Conservation (phyloP, 805 yeast genomes). For the Cyberlindnera saturnus region DNA sequence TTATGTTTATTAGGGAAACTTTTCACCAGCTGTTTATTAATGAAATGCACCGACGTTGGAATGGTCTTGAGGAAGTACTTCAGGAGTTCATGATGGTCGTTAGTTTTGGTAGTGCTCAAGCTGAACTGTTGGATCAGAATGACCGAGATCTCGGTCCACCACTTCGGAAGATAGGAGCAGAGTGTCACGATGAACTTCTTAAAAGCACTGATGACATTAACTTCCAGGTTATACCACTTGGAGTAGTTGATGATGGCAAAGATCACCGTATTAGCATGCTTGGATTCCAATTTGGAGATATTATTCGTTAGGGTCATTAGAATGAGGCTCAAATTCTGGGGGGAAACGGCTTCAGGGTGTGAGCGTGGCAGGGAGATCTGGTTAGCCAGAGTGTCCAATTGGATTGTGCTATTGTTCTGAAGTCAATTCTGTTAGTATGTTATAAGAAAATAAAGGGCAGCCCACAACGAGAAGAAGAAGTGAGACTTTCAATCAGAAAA, state of each 20-base stretch:
- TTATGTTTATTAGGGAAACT: constrained; percentile 80
- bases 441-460: constrained; percentile 1
- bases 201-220: constrained; percentile 45
- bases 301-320: constrained; percentile 57
- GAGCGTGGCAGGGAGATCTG: constrained; percentile 49
- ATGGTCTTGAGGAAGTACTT: constrained; percentile 59
- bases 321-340: constrained; percentile 46
- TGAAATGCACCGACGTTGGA: constrained; percentile 71
- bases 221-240: constrained; percentile 52
- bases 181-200: constrained; percentile 70
- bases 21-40: constrained; percentile 51
- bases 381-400: constrained; percentile 52
- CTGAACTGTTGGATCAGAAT: constrained; percentile 61
- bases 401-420: constrained; percentile 41
- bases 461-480: neutral
- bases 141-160: constrained; percentile 79
- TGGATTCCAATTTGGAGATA: constrained; percentile 52
- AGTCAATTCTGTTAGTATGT: constrained; percentile 22
- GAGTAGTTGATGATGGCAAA: constrained; percentile 52
- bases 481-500: constrained; percentile 5
- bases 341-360: constrained; percentile 48
- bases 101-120: constrained; percentile 25
- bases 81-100: constrained; percentile 60
- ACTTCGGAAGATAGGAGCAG: constrained; percentile 81
- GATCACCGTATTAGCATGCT: constrained; percentile 46